phyloP scores from a whole-genome alignment of 805 yeast species.

The Isabelozyma gotoi region DNA sequence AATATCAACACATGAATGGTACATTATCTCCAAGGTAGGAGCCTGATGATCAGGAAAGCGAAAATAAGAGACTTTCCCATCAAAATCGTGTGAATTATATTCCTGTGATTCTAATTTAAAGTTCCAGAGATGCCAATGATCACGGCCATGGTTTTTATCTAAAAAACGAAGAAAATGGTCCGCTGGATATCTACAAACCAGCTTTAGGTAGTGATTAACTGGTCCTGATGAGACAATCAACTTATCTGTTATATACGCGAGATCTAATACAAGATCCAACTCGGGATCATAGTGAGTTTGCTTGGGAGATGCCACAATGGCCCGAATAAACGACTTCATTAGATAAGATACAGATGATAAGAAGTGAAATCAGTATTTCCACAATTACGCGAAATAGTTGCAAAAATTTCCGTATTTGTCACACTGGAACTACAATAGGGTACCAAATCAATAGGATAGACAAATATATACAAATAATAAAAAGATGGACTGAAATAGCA shows the following conservation, averaged over 20 bases:
- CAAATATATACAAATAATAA: neutral
- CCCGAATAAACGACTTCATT: conserved; percentile 15
- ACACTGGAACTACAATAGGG: too few species aligned
- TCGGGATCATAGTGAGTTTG: conserved; percentile 13
- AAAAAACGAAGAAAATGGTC: conserved; percentile 51
- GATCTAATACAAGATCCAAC: conserved; percentile 47
- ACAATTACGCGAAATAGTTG: neutral
- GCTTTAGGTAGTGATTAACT: conserved; percentile 40
- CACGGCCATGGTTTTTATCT: conserved; percentile 40
- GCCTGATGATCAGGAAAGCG: conserved; percentile 82
- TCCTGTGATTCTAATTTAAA: conserved; percentile 58
- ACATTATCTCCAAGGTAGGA: conserved; percentile 59
- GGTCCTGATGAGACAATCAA: conserved; percentile 81
- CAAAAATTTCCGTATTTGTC: neutral
- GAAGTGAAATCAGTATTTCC: neutral
- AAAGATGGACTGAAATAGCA: too few species aligned
- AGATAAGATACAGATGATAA: neutral
- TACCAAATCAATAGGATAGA: neutral
- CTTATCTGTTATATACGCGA: conserved; percentile 64
- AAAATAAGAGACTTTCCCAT: conserved; percentile 30
- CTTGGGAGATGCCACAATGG: conserved; percentile 20
- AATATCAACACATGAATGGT: conserved; percentile 45
- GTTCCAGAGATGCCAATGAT: conserved; percentile 73
- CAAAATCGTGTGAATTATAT: conserved; percentile 38
- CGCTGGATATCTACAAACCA: conserved; percentile 53